Base-by-base conservation (phyloP, 2,329 filamentous ascomycete species). In the Aspergillus alliaceus region DNA sequence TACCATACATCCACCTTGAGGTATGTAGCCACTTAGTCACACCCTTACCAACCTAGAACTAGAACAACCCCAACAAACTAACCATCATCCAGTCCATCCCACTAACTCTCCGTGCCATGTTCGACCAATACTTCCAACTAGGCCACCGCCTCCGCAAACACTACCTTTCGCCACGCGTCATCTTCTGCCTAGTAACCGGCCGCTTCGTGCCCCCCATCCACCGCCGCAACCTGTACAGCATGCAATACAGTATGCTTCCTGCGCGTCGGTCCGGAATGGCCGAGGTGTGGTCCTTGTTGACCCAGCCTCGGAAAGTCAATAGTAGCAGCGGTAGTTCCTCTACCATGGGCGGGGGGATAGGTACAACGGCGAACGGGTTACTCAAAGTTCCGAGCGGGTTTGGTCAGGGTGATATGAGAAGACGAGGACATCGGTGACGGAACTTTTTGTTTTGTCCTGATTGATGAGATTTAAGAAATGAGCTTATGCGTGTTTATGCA, bases 181-280 rank as follows among this genome's bases (percentile, higher is more conserved):
- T 98, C 48, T 82, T 96, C 37, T 95, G 91, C 67, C 86, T 99
- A 2, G 80, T 93, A 24, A 96, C 91, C 0, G 95, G 95, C 57
- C 90, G 90, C 59, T 97, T 97, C 64, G 92, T 98, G 1, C 95
- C 93, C 12, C 93, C 96, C 0, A 96, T 99, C 49, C 93, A 97
- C 71, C 86, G 96, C 52, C 93, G 93, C 70, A 96, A 95, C 69
- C 81, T 99, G 51, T 99, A 99, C 76, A 96, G 91, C 65, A 80
- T 99, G 67, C 95, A 99, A 77, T 99, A 99, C 75, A 96, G 91
- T 77, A 98, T 98, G 91, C 82, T 99, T 39, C 96, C 96, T 0
- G 89, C 90, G 7, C 84, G 85, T 53, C 81, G 96, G 44, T 89
- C 91, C 0, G 87, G 88, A 2, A 89, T 98, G 56, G 81, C 84